Evolutionary conservation across 257 asterid species (phyloP).

Genomic region (Prunella vulgaris): DNA sequence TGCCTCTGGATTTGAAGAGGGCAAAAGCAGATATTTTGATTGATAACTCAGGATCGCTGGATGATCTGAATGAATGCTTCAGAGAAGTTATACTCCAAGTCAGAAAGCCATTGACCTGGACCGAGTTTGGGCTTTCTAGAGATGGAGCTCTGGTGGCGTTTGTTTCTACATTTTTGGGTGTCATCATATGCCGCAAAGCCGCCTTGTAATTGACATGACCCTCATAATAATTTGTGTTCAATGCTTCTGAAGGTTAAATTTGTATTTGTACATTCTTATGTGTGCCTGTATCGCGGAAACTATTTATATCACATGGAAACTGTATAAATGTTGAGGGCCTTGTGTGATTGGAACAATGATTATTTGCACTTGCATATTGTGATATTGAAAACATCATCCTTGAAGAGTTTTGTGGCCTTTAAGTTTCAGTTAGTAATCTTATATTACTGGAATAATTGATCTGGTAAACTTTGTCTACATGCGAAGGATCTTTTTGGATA

Average conservation of each 20-base stretch:
- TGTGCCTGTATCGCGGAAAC: not conserved
- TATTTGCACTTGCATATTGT: conserved; percentile 7
- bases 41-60: conserved; percentile 69
- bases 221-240: not conserved
- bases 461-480: not conserved
- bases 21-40: conserved; percentile 63
- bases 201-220: conserved; percentile 30
- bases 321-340: not conserved
- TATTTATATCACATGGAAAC: not conserved
- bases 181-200: conserved; percentile 43
- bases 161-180: conserved; percentile 52
- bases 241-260: not conserved
- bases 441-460: not conserved
- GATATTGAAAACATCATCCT: not conserved
- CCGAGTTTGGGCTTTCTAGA: conserved; percentile 69
- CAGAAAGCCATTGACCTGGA: conserved; percentile 75
- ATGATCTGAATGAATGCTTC: conserved; percentile 53
- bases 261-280: conserved; percentile 1
- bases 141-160: conserved; percentile 59
- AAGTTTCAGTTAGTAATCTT: not conserved
- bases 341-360: conserved; percentile 6
- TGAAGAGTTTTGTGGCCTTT: not conserved
- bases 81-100: conserved; percentile 46
- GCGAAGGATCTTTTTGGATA: not conserved
- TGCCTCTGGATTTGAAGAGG: conserved; percentile 77